Base-by-base conservation (phyloP, 2,329 filamentous ascomycete genomes). In the Clonostachys byssicola region DNA sequence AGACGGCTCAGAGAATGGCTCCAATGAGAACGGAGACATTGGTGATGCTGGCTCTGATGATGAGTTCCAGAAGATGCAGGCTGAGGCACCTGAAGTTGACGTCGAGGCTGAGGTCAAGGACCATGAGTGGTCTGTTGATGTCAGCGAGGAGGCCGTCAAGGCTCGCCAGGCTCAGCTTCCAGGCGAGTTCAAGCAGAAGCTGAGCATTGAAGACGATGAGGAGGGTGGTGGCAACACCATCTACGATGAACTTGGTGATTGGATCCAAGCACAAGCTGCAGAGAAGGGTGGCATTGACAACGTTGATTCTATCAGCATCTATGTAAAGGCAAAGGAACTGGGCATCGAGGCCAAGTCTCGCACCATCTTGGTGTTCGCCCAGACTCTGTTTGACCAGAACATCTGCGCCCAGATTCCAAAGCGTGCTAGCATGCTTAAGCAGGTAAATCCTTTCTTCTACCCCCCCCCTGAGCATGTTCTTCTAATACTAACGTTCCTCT, bases 291-390 rank as follows among this genome's bases (percentile, higher is more conserved):
- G 84, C 58, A 77, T 96, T 58, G 78, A 83, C 71, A 85, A 91
- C 50, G 80, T 99, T 54, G 85, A 90, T 62, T 92, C 95, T 61
- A 80, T 97, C 55, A 86, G 92, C 38, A 89, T 99, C 65, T 97
- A 95, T 71, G 74, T 95, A 72, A 97, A 99, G 80, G 92, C 92
- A 54, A 94, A 95, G 75, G 94, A 97, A 60, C 78, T 97, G 48
- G 92, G 92, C 58, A 94, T 99, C 54, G 92, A 96, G 73, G 70
- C 71, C 72, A 99, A 97, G 83, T 89, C 96, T 77, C 91, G 88
- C 72, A 96, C 92, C 43, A 79, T 96, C 47, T 81, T 92, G 48
- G 92, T 99, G 49, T 84, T 99, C 41, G 89, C 92, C 43, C 91
- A 96, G 77, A 92, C 89, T 55, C 78, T 99, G 58, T 99, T 99